A percentile compares a stretch with the other conserved stretches of the same genome.
Conservation (phyloP, 225 moss, liverwort and hornwort species). For the Straminergon stramineum region DNA sequence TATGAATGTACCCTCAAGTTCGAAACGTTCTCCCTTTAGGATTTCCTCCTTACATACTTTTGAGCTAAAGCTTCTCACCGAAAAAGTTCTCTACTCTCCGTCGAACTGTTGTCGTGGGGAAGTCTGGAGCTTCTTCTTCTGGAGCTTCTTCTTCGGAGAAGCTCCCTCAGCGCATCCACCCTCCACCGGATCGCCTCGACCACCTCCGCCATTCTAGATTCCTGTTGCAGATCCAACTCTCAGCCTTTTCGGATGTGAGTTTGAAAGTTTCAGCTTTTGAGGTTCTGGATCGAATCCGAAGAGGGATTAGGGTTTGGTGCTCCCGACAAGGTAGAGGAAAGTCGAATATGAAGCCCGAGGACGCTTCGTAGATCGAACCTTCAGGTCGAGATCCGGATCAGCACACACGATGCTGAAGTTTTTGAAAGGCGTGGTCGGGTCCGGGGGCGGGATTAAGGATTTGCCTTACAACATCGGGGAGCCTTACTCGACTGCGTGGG, state of each 20-base stretch:
- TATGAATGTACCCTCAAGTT: neutral
- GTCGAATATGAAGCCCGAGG: neutral
- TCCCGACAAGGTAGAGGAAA: neutral
- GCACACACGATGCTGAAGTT: conserved; percentile 68
- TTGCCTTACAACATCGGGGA: conserved; percentile 83
- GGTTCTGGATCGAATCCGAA: neutral
- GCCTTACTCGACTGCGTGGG: conserved; percentile 85
- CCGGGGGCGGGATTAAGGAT: conserved; percentile 89
- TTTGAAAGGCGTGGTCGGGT: conserved; percentile 92
- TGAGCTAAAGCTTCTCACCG: neutral
- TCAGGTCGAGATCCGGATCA: neutral
- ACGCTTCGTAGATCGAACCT: neutral
- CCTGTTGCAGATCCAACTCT: neutral
- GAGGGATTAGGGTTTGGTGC: conserved; percentile 9
- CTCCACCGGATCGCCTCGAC: neutral
- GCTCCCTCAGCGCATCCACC: neutral
- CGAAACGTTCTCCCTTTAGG: neutral
- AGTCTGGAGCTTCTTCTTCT: neutral
- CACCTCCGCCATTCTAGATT: neutral
- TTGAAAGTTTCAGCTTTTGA: neutral
- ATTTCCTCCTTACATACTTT: neutral
- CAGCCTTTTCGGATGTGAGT: neutral
- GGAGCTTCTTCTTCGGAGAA: neutral
- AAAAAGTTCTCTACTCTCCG: neutral
- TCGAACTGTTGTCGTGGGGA: neutral